Evolutionary conservation across 108 stramenopile species (phyloP).

Genomic region (Pseudonitzschia multiseries): DNA sequence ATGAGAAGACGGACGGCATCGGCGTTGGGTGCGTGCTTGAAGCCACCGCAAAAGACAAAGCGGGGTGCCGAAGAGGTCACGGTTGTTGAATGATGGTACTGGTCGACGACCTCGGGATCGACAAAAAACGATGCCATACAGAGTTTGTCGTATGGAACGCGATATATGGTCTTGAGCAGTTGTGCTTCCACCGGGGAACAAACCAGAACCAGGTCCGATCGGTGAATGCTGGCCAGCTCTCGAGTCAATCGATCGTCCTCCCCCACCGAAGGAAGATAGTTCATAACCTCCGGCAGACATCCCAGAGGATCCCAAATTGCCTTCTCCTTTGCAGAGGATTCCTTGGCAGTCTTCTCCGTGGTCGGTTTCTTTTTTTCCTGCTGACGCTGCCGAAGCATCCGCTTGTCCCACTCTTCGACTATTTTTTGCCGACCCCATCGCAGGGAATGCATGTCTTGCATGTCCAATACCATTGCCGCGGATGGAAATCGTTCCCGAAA

Average conservation of each 20-base stretch:
- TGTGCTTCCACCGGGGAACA: slow-evolving; percentile 59
- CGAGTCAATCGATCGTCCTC: slow-evolving; percentile 35
- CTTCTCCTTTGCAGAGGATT: neutral
- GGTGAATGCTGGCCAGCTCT: slow-evolving; percentile 67
- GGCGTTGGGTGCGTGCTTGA: slow-evolving; percentile 72
- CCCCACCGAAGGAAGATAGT: slow-evolving; percentile 6
- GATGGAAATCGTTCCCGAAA: slow-evolving; percentile 45
- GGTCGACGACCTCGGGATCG: neutral
- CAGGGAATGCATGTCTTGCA: slow-evolving; percentile 85
- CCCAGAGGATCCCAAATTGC: slow-evolving; percentile 18
- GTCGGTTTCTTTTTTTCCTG: neutral
- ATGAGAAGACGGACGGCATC: slow-evolving; percentile 61
- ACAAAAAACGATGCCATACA: slow-evolving; percentile 61
- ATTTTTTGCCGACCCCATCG: slow-evolving; percentile 48
- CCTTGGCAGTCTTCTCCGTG: neutral
- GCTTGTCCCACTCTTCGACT: slow-evolving; percentile 35
- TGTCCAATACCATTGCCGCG: slow-evolving; percentile 70
- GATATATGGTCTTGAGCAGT: slow-evolving; percentile 30
- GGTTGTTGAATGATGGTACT: neutral
- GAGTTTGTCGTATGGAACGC: slow-evolving; percentile 43
- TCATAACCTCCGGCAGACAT: slow-evolving; percentile 9
- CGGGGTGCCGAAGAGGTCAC: neutral
- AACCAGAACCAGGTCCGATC: slow-evolving; percentile 68
- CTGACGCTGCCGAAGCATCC: neutral
- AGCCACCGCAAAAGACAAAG: slow-evolving; percentile 61